Evolutionary conservation across 148 eudicot species (phyloP).

Genomic region (Silene uniflora): DNA sequence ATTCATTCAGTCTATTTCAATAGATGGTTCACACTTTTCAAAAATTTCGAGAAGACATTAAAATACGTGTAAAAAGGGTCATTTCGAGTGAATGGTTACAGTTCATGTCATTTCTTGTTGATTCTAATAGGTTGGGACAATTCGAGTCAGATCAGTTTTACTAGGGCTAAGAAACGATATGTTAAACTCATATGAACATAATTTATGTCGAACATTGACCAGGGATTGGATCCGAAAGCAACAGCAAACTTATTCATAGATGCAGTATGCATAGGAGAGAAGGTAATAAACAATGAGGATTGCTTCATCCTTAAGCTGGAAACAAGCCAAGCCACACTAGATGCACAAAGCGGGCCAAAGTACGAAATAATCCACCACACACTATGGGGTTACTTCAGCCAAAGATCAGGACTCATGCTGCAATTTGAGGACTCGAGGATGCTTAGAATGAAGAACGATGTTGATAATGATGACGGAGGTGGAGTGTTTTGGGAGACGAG

Average conservation of each 20-base stretch:
- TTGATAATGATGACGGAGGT: conserved; percentile 50
- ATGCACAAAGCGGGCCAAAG: conserved; percentile 56
- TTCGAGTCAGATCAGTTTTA: neutral
- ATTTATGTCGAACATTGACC: neutral
- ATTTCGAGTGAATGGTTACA: too few relatives aligned
- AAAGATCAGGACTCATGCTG: conserved; percentile 73
- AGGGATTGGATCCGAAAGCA: conserved; percentile 74
- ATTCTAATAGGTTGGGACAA: neutral
- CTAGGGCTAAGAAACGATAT: too few relatives aligned
- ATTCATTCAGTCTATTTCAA: too few relatives aligned
- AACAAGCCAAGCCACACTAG: conserved; percentile 69
- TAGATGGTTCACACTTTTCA: too few relatives aligned
- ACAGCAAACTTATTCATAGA: conserved; percentile 74
- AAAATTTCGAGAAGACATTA: too few relatives aligned
- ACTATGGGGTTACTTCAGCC: conserved; percentile 95
- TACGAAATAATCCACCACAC: conserved; percentile 94
- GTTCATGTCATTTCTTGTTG: too few relatives aligned
- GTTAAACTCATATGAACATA: neutral
- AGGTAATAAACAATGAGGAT: conserved; percentile 83
- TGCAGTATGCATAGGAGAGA: conserved; percentile 98
- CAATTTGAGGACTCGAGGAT: conserved; percentile 92
- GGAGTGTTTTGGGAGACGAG: conserved; percentile 97
- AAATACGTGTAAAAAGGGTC: too few relatives aligned
- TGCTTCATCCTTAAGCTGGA: conserved; percentile 94
- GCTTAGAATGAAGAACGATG: conserved; percentile 54